Evolutionary conservation across 2,329 filamentous ascomycete species (phyloP).

Genomic region (Alternaria angustiovoidea): DNA sequence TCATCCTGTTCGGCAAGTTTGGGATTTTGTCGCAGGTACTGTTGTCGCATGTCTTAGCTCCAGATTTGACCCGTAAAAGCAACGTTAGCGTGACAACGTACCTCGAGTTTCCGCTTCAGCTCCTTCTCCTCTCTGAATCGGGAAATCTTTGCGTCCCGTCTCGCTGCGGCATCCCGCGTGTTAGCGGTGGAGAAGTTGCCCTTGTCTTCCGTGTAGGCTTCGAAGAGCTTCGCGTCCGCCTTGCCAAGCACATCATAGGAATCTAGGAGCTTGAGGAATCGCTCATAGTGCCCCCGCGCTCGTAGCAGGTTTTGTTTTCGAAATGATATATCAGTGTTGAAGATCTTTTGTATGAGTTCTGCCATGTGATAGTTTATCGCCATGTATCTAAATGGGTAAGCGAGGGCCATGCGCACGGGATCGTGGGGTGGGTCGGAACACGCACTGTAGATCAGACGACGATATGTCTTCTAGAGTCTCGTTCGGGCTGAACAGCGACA

Average conservation of each 20-base stretch:
- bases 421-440: constrained; percentile 1
- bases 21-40: constrained; percentile 69
- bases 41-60: constrained; percentile 32
- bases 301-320: constrained; percentile 68
- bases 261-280: constrained; percentile 78
- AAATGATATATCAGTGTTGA: constrained; percentile 60
- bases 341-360: constrained; percentile 76
- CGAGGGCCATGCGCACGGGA: constrained; percentile 5
- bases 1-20: constrained; percentile 77
- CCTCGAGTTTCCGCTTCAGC: constrained; percentile 82
- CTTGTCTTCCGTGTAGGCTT: constrained; percentile 75
- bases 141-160: constrained; percentile 84
- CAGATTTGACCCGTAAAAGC: constrained; percentile 19
- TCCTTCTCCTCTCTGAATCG: constrained; percentile 87
- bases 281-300: constrained; percentile 77
- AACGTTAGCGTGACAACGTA: constrained; percentile 42
- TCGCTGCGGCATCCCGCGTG: constrained; percentile 70
- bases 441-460: constrained; percentile 81
- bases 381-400: constrained; percentile 66
- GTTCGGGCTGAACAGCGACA: constrained; percentile 89
- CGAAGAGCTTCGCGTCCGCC: constrained; percentile 73
- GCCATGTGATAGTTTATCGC: constrained; percentile 80
- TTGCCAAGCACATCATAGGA: constrained; percentile 76
- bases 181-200: constrained; percentile 76
- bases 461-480: constrained; percentile 87